Base-by-base conservation (phyloP, 2,329 filamentous ascomycete genomes). In the Phyllosticta capitalensis region DNA sequence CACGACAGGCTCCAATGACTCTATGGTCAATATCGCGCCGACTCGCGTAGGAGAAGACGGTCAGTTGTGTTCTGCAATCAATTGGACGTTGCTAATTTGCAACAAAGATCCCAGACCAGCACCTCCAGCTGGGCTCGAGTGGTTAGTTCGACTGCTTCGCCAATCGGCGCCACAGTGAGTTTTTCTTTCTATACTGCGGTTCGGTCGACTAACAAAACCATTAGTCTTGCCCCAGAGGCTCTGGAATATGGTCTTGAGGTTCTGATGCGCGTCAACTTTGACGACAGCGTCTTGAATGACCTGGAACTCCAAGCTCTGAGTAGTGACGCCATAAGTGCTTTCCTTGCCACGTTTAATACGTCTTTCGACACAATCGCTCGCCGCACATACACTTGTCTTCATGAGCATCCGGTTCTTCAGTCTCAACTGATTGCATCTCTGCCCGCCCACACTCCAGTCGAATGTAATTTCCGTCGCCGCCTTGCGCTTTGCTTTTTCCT, bases 401-500 rank as follows among this genome's bases (percentile, higher is more conserved):
- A 61, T 65, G 9, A 49, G 19, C 38, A 63, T 85, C 60, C 73
- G 69, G 26, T 76, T 10, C 74, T 89, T 1, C 81, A 84, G 58
- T 77, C 79, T 58, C 80, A 83, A 52, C 75, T 85, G 4, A 74
- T 90, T 10, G 72, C 78, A 19, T 78, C 79, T 51, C 77, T 92
- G 17, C 83, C 87, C 0, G 74, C 80, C 9, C 76, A 74, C 5
- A 78, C 75, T 3, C 65, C 75, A 0, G 72, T 74, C 33, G 71
- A 81, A 1, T 81, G 86, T 62, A 81, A 86, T 38, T 75, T 92
- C 26, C 81, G 86, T 30, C 80, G 86, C 10, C 78, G 85, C 33
- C 77, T 94, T 7, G 87, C 89, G 2, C 74, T 86, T 5, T 79
- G 81, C 1, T 85, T 83, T 63, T 76, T 89, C 63, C 81, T 89